These are phyloP conservation scores for Camellia lanceoleosa DNA, from an alignment of 148 eudicot genomes.

Conservation along the genomic window DNA sequence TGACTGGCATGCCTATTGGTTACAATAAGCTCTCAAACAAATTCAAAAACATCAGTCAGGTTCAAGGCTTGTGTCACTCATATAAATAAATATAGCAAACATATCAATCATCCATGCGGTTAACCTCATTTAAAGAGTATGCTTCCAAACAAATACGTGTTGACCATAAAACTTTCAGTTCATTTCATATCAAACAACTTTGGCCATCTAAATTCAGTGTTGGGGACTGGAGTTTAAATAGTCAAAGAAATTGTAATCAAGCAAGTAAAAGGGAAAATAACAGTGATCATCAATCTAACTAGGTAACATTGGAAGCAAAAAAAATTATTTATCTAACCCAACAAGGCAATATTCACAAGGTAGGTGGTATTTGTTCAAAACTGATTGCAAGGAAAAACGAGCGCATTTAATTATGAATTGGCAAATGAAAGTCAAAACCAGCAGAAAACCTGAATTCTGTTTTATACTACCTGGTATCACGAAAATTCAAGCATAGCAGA, in stretches of 20 bases:
- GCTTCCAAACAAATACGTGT: background rate
- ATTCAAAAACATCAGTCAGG: conserved; percentile 1
- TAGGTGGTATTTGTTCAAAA: background rate
- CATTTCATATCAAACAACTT: background rate
- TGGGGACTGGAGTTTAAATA: background rate
- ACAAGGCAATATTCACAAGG: too few species aligned
- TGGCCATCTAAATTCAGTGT: background rate
- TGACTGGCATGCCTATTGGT: background rate
- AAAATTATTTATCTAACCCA: background rate
- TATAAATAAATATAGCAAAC: background rate
- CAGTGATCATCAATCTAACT: background rate
- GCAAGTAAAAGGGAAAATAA: conserved; percentile 1
- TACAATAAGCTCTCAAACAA: background rate
- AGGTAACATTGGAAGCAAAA: background rate
- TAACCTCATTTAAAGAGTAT: background rate
- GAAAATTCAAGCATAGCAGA: conserved; percentile 5
- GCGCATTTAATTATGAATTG: background rate
- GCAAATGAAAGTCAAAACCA: background rate
- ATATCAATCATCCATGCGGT: background rate
- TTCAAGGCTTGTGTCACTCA: background rate
- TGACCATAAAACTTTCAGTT: background rate
- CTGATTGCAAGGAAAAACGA: background rate
- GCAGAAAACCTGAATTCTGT: background rate
- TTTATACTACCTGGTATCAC: background rate
- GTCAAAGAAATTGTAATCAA: background rate